Evolutionary conservation across 306 rosid genomes (phyloP), one percentile per base, ranked within the genome.

Genomic region (Dryas alaskensis): DNA sequence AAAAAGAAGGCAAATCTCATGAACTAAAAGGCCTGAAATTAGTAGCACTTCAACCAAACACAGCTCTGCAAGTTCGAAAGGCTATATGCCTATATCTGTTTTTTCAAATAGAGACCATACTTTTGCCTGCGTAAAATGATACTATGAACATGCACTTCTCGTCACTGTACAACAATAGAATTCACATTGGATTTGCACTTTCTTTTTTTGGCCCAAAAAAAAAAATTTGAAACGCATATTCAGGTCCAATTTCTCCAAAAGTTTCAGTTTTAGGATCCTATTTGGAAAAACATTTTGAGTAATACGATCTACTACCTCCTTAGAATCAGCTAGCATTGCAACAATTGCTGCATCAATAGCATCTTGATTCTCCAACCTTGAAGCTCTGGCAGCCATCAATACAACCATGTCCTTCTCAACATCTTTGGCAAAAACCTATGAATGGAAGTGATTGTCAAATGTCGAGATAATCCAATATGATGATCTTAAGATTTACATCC

Each of bases 331-430:
- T 39, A 73, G 77, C 77, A 73, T 73, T 37, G 69, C 37, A 49
- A 73, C 69, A 61, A 73, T 73, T 48, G 77, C 61, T 47, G 77
- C 77, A 62, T 73, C 77, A 61, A 73, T 73, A 8, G 77, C 77
- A 61, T 73, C 77, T 50, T 73, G 61, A 39, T 73, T 73, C 11
- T 73, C 77, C 61, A 73, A 48, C 69, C 77, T 73, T 48, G 77
- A 73, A 73, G 77, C 77, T 19, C 77, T 73, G 50, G 77, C 77
- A 6, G 77, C 77, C 60, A 73, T 48, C 68, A 61, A 51, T n/a
- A 73, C 77, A 51, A 63, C 77, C 8, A 2, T 37, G 50, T 61
- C 77, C 60, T 73, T 73, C 10, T 73, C 77, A 48, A 61, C 70
- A 61, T 44, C 77, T 60, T 73, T 73, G n/a, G 70, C 60, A 19